Evolutionary conservation across 305 asterid species (phyloP).

Genomic region (Solanum hybrid): DNA sequence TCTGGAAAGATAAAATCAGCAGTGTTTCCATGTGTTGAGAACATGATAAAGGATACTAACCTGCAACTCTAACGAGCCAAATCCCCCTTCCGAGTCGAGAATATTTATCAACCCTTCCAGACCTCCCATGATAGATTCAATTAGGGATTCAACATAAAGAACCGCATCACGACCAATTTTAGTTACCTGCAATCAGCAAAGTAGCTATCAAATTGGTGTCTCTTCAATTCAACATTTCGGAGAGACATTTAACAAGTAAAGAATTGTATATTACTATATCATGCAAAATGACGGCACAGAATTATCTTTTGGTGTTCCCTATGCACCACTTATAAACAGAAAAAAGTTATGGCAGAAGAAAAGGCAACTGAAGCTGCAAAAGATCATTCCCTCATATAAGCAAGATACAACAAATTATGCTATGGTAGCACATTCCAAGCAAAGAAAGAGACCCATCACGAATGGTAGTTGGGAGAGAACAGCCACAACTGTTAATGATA

Average conservation of each 20-base stretch:
- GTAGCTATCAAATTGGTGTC: constrained; percentile 7
- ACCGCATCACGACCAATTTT: constrained; percentile 96
- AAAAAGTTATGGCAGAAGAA: not conserved
- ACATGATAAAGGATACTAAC: constrained; percentile 37
- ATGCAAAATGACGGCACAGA: not conserved
- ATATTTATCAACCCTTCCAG: constrained; percentile 95
- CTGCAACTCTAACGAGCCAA: constrained; percentile 98
- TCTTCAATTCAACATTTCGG: not conserved
- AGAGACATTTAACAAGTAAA: not conserved
- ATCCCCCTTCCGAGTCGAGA: constrained; percentile 98
- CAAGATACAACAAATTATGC: not conserved
- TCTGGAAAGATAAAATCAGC: constrained; percentile 9
- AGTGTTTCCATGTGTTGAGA: constrained; percentile 12
- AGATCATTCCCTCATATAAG: not conserved
- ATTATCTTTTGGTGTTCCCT: not conserved
- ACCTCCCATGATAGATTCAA: constrained; percentile 99
- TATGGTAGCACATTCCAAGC: not conserved
- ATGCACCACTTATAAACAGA: not conserved
- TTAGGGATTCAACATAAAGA: constrained; percentile 91
- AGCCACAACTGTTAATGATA: not conserved
- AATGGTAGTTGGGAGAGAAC: not conserved
- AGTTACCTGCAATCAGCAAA: constrained; percentile 50
- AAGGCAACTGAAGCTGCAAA: not conserved
- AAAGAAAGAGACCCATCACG: not conserved
- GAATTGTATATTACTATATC: not conserved